Evolutionary conservation across 345 rosid species (phyloP).

Genomic region (Gossypium anomalum): DNA sequence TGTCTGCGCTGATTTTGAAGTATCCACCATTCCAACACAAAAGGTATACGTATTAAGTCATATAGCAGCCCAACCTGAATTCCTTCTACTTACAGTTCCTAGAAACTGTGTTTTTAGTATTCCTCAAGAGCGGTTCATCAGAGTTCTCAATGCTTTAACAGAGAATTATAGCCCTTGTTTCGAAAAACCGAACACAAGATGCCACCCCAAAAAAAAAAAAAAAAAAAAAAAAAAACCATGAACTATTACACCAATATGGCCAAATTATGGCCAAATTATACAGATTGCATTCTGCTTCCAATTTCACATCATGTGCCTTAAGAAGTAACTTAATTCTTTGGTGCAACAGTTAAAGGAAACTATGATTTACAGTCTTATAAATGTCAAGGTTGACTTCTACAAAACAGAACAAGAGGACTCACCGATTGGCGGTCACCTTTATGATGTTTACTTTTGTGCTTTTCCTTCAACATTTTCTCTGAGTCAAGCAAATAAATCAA

Average conservation of each 20-base stretch:
- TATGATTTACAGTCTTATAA: background rate
- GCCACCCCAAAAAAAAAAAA: background rate
- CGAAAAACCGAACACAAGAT: background rate
- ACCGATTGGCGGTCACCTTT: constrained; percentile 42
- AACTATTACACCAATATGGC: background rate
- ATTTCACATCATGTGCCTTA: background rate
- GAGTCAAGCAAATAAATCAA: constrained; percentile 31
- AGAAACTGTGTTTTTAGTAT: background rate
- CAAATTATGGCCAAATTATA: background rate
- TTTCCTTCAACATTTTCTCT: constrained; percentile 82
- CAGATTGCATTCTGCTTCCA: background rate
- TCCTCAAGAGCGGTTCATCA: background rate
- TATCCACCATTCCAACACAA: background rate
- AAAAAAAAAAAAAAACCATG: too few species aligned
- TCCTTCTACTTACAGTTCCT: background rate
- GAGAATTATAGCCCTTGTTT: background rate
- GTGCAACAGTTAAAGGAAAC: background rate
- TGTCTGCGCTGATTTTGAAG: background rate
- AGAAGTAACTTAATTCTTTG: background rate
- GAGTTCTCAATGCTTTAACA: background rate
- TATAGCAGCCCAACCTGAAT: background rate
- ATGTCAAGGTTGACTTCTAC: background rate
- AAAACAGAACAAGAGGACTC: constrained; percentile 27
- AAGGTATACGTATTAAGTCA: background rate
- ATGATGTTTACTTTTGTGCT: constrained; percentile 42